These are phyloP conservation scores for Cardiospermum halicacabum DNA, from an alignment of 345 rosid genomes.

Conservation along the genomic window DNA sequence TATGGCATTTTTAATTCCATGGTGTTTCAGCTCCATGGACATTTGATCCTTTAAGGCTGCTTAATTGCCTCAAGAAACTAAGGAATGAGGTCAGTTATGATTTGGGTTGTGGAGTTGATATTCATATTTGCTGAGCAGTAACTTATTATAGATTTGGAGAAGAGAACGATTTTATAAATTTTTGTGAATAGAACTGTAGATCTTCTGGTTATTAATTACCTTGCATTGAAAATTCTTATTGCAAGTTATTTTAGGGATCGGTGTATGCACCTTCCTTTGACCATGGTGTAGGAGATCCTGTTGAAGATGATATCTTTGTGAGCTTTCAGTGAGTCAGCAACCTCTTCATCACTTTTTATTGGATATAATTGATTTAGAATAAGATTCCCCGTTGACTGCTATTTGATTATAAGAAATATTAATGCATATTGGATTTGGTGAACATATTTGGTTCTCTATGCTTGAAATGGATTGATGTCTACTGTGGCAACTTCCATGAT, in stretches of 20 bases:
- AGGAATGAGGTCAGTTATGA: slow-evolving; percentile 59
- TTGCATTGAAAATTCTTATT: slow-evolving; percentile 15
- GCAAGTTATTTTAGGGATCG: slow-evolving; percentile 46
- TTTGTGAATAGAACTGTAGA: background rate
- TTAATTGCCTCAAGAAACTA: slow-evolving; percentile 63
- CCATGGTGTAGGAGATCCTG: slow-evolving; percentile 92
- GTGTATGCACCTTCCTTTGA: slow-evolving; percentile 88
- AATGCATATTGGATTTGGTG: background rate
- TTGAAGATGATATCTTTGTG: slow-evolving; percentile 82
- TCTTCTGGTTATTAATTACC: slow-evolving; percentile 7
- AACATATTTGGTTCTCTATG: background rate
- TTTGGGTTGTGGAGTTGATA: slow-evolving; percentile 1
- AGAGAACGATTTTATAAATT: background rate
- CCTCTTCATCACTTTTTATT: background rate
- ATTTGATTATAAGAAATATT: background rate
- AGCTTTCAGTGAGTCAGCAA: slow-evolving; percentile 67
- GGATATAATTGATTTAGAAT: background rate
- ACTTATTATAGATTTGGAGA: background rate
- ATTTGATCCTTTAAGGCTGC: slow-evolving; percentile 58
- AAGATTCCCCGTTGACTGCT: background rate
- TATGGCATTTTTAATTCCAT: slow-evolving; percentile 17
- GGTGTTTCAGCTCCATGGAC: slow-evolving; percentile 88
- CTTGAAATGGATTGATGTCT: background rate
- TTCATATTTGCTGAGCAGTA: background rate
- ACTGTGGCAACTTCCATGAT: background rate